A percentile compares a stretch with the other conserved stretches of the same genome.
These are phyloP conservation scores for Rosa chinensis DNA, from an alignment of 306 rosid genomes.

Conservation along the genomic window DNA sequence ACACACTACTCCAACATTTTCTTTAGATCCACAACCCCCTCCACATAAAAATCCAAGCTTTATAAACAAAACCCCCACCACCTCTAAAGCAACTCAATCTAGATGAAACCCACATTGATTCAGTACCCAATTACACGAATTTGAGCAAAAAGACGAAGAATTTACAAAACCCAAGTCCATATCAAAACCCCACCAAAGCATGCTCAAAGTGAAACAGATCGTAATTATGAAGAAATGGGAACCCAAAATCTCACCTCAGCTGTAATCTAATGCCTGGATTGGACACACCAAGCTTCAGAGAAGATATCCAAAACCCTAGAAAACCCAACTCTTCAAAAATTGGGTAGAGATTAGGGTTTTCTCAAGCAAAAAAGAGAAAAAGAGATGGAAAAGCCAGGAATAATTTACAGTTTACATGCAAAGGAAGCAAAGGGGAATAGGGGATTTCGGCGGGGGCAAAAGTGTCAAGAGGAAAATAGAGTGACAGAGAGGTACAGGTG, in stretches of 20 bases:
- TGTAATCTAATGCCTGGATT: not conserved
- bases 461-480: constrained; percentile 27
- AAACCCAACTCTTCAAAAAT: constrained; percentile 33
- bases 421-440: constrained; percentile 10
- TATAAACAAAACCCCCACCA: constrained; percentile 6
- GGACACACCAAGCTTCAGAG: not conserved
- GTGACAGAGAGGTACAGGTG: constrained; percentile 5
- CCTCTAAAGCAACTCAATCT: constrained; percentile 18
- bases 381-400: not conserved
- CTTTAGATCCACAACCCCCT: constrained; percentile 34
- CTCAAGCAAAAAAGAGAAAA: not conserved
- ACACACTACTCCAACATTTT: not conserved
- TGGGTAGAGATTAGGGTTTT: constrained; percentile 33
- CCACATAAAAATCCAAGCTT: constrained; percentile 15
- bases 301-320: constrained; percentile 31
- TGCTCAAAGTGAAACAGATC: constrained; percentile 34
- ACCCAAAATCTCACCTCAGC: constrained; percentile 39
- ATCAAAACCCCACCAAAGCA: constrained; percentile 21
- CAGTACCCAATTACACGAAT: constrained; percentile 33
- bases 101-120: constrained; percentile 29
- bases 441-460: constrained; percentile 31
- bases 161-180: constrained; percentile 25
- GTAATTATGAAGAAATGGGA: constrained; percentile 20
- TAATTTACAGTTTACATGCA: constrained; percentile 26
- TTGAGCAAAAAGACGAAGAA: constrained; percentile 11